Conservation (phyloP, 2,329 filamentous ascomycete species). For the Aspergillus quadricinctus region DNA sequence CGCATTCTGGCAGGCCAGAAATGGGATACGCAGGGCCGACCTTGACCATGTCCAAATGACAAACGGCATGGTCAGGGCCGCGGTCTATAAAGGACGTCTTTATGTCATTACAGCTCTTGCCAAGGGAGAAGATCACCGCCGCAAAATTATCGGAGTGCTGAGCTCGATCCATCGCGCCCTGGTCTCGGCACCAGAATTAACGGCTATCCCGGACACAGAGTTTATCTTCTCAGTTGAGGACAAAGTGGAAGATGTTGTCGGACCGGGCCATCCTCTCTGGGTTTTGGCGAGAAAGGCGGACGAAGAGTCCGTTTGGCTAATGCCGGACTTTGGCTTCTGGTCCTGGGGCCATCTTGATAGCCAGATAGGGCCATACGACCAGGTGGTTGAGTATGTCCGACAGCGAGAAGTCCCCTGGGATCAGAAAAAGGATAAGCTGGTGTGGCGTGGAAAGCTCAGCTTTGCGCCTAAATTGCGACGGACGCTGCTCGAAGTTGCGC, state of each 20-base stretch:
- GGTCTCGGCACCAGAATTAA: slow-evolving; percentile 24
- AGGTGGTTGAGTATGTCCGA: slow-evolving; percentile 18
- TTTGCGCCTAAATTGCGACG: slow-evolving; percentile 31
- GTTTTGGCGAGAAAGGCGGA: slow-evolving; percentile 29
- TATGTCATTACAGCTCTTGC: too few species aligned
- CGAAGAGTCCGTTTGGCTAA: slow-evolving; percentile 41
- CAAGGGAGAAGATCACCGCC: not conserved
- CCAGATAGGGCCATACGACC: slow-evolving; percentile 19
- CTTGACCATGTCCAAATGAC: slow-evolving; percentile 18
- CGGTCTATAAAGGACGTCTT: slow-evolving; percentile 7
- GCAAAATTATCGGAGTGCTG: slow-evolving; percentile 32
- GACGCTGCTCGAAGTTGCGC: slow-evolving; percentile 28
- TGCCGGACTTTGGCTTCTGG: slow-evolving; percentile 49
- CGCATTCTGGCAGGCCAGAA: slow-evolving; percentile 13
- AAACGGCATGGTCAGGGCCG: slow-evolving; percentile 24
- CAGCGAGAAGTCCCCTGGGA: slow-evolving; percentile 14
- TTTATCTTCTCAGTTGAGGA: slow-evolving; percentile 38
- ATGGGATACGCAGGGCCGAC: slow-evolving; percentile 12
- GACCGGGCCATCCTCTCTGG: slow-evolving; percentile 34
- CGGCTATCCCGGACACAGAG: slow-evolving; percentile 37
- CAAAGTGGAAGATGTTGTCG: slow-evolving; percentile 34
- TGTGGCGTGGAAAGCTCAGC: slow-evolving; percentile 43
- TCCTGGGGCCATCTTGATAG: slow-evolving; percentile 29
- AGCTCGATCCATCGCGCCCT: slow-evolving; percentile 43
- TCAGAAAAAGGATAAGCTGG: slow-evolving; percentile 33